These are phyloP conservation scores for Fusarium coffeatum DNA, from an alignment of 2,329 filamentous ascomycete genomes.

Conservation along the genomic window DNA sequence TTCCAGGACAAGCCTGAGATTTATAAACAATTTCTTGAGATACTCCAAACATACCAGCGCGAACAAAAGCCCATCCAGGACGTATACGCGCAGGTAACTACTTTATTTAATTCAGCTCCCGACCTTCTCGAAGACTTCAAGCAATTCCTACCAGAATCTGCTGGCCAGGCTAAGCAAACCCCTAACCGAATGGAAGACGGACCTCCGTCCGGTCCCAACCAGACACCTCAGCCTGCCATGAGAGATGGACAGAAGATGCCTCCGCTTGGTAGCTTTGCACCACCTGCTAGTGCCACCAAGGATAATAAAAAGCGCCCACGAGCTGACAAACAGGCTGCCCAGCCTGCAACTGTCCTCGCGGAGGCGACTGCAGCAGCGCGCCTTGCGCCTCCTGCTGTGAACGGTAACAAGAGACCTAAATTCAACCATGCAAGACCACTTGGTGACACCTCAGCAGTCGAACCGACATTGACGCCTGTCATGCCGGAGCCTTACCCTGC, in stretches of 20 bases:
- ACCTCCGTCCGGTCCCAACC: slow-evolving; percentile 57
- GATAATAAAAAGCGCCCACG: slow-evolving; percentile 90
- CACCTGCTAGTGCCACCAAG: slow-evolving; percentile 81
- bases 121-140: slow-evolving; percentile 98
- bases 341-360: slow-evolving; percentile 57
- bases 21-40: slow-evolving; percentile 99
- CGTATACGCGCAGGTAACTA: slow-evolving; percentile 96
- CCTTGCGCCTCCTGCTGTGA: slow-evolving; percentile 49
- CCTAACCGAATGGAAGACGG: slow-evolving; percentile 69
- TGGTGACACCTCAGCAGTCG: slow-evolving; percentile 72
- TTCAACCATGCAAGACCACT: slow-evolving; percentile 74
- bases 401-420: slow-evolving; percentile 75
- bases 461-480: slow-evolving; percentile 88
- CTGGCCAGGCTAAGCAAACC: slow-evolving; percentile 63
- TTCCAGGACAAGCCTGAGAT: slow-evolving; percentile 97
- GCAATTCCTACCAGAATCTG: slow-evolving; percentile 94
- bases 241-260: slow-evolving; percentile 82
- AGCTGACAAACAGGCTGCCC: slow-evolving; percentile 65
- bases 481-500: slow-evolving; percentile 89
- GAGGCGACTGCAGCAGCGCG: slow-evolving; percentile 57
- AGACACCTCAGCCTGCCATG: slow-evolving; percentile 66
- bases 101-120: slow-evolving; percentile 90
- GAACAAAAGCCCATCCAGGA: slow-evolving; percentile 99
- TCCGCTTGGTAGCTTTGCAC: slow-evolving; percentile 93
- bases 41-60: slow-evolving; percentile 96